Evolutionary conservation across 2,329 filamentous ascomycete genomes (phyloP), one percentile per base, ranked within the genome.

Genomic region (Fusarium avenaceum): DNA sequence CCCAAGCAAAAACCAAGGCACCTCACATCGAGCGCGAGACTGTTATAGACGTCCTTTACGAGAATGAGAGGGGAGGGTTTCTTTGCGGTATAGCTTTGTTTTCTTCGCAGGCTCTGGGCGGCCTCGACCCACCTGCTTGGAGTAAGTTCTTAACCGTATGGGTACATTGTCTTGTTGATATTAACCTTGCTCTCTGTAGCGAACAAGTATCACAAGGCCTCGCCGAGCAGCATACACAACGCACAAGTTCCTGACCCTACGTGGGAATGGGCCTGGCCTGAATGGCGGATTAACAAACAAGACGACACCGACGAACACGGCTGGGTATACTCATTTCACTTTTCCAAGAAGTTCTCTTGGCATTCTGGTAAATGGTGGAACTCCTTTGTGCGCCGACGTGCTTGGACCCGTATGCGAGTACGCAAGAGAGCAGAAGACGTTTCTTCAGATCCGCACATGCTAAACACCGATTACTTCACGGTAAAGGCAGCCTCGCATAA

Each of bases 251-350:
- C 96, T 0, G 96, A 99, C 76, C 96, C 96, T 7, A 93, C 90
- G 65, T 99, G 96, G 96, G 89, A 93, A 76, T 99, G 96, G 96
- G 89, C 81, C 3, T 90, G 88, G 87, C 83, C 87, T 3, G 87
- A 88, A 51, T 91, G 89, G 89, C 83, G 81, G 28, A 74, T 91
- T 70, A 85, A 87, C 61, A 82, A 93, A 86, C 93, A 95, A 82
- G 87, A 91, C 4, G 90, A 91, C 61, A 72, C 79, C 38, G 96
- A 98, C 74, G 91, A 95, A 65, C 92, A 95, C 66, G 96, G 96
- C 5, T 99, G 96, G 96, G 91, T 97, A 76, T 99, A 99, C 79
- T 96, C 93, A 17, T 94, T 97, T 76, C 90, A 92, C 69, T 99
- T 98, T 76, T 83, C 84, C 68, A 88, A 86, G 63, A 83, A 81